phyloP scores from a whole-genome alignment of 2,329 filamentous ascomycete species.

The Coniochaeta pulveracea region DNA sequence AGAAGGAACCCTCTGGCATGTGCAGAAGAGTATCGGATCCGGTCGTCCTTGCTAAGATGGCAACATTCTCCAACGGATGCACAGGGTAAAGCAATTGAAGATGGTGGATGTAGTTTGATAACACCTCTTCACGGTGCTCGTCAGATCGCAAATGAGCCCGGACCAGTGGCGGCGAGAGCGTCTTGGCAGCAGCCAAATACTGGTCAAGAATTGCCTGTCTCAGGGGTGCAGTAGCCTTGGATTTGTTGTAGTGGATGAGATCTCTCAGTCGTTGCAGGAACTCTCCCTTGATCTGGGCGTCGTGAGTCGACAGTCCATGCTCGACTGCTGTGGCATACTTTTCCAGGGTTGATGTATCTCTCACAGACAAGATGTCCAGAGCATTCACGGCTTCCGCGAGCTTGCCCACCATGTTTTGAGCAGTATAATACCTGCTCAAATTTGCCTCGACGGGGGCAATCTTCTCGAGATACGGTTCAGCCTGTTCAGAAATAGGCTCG shows the following conservation, averaged over 20 bases:
- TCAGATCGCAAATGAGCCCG: background rate
- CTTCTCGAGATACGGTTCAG: slow-evolving; percentile 22
- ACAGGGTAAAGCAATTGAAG: slow-evolving; percentile 30
- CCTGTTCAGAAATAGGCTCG: slow-evolving; percentile 27
- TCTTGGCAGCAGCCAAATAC: slow-evolving; percentile 12
- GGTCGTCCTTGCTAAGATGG: no score
- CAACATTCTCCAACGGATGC: slow-evolving; percentile 47
- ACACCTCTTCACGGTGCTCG: background rate
- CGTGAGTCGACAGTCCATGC: slow-evolving; percentile 1
- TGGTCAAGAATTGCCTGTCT: slow-evolving; percentile 20
- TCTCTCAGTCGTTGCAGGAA: slow-evolving; percentile 9
- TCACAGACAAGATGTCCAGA: slow-evolving; percentile 29
- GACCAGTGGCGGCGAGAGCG: slow-evolving; percentile 6
- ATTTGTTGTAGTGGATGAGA: slow-evolving; percentile 13
- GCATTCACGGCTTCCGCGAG: slow-evolving; percentile 13
- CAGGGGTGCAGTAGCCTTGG: slow-evolving; percentile 19
- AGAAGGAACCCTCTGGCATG: slow-evolving; percentile 24
- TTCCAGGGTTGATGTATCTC: slow-evolving; percentile 28
- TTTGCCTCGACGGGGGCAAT: slow-evolving; percentile 36
- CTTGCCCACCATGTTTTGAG: slow-evolving; percentile 18
- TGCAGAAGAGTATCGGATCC: slow-evolving; percentile 30
- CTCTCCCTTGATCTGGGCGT: no score
- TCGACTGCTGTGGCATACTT: slow-evolving; percentile 5
- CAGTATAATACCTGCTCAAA: slow-evolving; percentile 33
- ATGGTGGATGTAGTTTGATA: background rate